Conservation (phyloP, 2,329 filamentous ascomycete genomes). For the Magnaporthiopsis rhizophila region DNA sequence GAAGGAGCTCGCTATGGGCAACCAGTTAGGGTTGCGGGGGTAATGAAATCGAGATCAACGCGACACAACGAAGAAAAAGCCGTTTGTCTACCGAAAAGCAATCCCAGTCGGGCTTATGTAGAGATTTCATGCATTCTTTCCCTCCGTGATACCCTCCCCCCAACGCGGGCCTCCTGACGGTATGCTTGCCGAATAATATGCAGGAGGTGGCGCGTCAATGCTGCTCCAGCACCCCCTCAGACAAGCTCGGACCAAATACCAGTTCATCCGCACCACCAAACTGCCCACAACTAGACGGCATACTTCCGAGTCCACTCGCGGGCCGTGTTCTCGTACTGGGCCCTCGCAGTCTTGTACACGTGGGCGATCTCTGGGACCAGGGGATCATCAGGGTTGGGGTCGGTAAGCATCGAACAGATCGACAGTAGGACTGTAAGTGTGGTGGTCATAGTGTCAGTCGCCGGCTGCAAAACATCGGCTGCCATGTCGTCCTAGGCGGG, state of each 20-base stretch:
- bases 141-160: conserved; percentile 1
- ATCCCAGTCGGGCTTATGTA: background rate
- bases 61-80: background rate
- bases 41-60: background rate
- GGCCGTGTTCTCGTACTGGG: conserved; percentile 91
- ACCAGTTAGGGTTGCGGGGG: too few relatives aligned
- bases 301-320: conserved; percentile 99
- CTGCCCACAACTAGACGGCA: conserved; percentile 58
- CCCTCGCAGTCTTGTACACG: conserved; percentile 98
- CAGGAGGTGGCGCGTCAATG: too few relatives aligned
- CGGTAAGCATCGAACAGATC: conserved; percentile 99
- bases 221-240: too few relatives aligned
- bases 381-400: conserved; percentile 98
- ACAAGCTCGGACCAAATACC: background rate
- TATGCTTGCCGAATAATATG: too few relatives aligned
- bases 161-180: background rate
- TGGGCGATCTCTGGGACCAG: conserved; percentile 98
- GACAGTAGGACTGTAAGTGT: conserved; percentile 71
- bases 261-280: background rate
- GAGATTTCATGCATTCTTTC: conserved; percentile 4
- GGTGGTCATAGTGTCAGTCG: too few relatives aligned
- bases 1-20: too few relatives aligned
- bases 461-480: too few relatives aligned
- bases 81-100: conserved; percentile 1
- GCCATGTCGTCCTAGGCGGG: too few relatives aligned